phyloP scores from a whole-genome alignment of 2,329 filamentous ascomycete species.

The Bipolaris zeicola region DNA sequence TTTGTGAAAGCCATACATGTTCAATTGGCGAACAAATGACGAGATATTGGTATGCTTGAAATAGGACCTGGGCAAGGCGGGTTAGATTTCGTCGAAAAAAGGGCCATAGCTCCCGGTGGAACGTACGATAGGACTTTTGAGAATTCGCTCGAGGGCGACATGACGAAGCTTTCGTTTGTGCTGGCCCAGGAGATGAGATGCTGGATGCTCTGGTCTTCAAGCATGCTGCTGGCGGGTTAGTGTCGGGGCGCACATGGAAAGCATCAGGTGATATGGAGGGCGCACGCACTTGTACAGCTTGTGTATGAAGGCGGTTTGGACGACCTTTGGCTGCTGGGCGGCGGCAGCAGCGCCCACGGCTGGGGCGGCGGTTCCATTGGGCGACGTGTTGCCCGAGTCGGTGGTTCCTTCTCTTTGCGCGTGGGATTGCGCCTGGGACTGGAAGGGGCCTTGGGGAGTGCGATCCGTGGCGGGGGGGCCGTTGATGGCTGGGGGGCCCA shows the following conservation, averaged over 20 bases:
- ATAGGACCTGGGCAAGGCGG: slow-evolving; percentile 72
- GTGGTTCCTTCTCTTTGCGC: slow-evolving; percentile 31
- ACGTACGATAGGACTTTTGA: slow-evolving; percentile 96
- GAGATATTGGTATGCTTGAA: slow-evolving; percentile 99
- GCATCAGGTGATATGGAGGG: background rate
- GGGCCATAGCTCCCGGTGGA: slow-evolving; percentile 42
- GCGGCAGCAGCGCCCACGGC: slow-evolving; percentile 68
- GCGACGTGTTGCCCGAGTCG: slow-evolving; percentile 39
- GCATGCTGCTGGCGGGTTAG: slow-evolving; percentile 71
- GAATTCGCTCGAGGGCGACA: slow-evolving; percentile 96
- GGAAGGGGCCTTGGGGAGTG: slow-evolving; percentile 29
- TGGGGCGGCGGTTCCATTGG: slow-evolving; percentile 49
- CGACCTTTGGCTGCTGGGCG: slow-evolving; percentile 93
- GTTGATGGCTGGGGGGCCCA: slow-evolving; percentile 56
- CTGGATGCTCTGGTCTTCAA: slow-evolving; percentile 90
- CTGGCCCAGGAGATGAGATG: slow-evolving; percentile 96
- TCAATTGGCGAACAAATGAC: slow-evolving; percentile 94
- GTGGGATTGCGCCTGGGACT: slow-evolving; percentile 17
- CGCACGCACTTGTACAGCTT: slow-evolving; percentile 90
- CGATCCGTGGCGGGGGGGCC: slow-evolving; percentile 56
- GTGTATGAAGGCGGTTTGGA: slow-evolving; percentile 98
- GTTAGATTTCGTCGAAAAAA: slow-evolving; percentile 32
- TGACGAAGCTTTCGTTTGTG: slow-evolving; percentile 95
- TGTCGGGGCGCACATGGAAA: slow-evolving; percentile 6
- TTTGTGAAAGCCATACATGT: slow-evolving; percentile 99